Conservation (phyloP, 2,329 filamentous ascomycete genomes). For the Talaromyces sp. region DNA sequence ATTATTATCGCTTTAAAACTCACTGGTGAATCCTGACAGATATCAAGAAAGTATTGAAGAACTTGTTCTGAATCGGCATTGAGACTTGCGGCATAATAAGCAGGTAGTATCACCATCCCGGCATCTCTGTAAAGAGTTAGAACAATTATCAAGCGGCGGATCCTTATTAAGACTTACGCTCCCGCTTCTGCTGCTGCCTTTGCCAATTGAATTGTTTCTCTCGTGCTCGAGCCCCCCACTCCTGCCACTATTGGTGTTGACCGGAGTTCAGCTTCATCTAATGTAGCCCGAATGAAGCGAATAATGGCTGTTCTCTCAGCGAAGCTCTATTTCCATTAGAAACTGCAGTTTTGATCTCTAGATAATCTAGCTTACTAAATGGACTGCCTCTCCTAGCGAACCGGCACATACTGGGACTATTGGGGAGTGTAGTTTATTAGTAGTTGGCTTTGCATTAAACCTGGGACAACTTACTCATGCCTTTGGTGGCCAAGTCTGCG, state of each 20-base stretch:
- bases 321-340: slow-evolving; percentile 9
- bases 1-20: background rate
- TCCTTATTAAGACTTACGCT: slow-evolving; percentile 15
- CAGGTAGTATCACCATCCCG: slow-evolving; percentile 28
- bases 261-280: slow-evolving; percentile 22
- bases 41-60: slow-evolving; percentile 27
- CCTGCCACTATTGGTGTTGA: slow-evolving; percentile 27
- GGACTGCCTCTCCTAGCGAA: slow-evolving; percentile 28
- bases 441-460: background rate
- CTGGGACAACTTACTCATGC: slow-evolving; percentile 6
- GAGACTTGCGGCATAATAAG: slow-evolving; percentile 29
- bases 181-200: slow-evolving; percentile 22
- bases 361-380: slow-evolving; percentile 14
- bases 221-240: slow-evolving; percentile 25
- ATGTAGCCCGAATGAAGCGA: slow-evolving; percentile 21
- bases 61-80: slow-evolving; percentile 24
- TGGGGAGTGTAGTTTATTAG: slow-evolving; percentile 2
- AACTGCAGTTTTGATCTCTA: too few relatives aligned
- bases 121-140: slow-evolving; percentile 19
- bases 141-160: background rate
- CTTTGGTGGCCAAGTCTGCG: slow-evolving; percentile 8
- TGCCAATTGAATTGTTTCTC: slow-evolving; percentile 25
- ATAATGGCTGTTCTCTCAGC: slow-evolving; percentile 24
- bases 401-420: slow-evolving; percentile 28
- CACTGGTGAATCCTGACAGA: slow-evolving; percentile 27